Conservation (phyloP, 441 rosid genomes). For the Cnidoscolus chayamansa region DNA sequence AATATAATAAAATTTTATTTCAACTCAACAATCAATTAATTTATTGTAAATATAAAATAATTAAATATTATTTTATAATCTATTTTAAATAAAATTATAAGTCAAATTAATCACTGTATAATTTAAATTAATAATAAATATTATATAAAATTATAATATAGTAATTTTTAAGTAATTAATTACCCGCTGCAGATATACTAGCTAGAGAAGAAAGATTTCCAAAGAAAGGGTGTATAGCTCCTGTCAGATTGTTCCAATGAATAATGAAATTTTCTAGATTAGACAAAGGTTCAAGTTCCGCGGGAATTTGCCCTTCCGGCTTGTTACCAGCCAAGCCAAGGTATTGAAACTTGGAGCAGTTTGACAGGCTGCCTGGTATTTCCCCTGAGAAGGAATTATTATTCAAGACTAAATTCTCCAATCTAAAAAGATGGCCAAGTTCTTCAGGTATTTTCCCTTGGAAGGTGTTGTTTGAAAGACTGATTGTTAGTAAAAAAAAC, state of each 20-base stretch:
- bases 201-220: constrained; percentile 2
- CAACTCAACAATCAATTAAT: too few relatives aligned
- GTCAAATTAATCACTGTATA: too few relatives aligned
- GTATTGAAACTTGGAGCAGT: not conserved
- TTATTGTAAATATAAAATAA: too few relatives aligned
- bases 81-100: too few relatives aligned
- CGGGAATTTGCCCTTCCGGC: not conserved
- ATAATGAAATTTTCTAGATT: not conserved
- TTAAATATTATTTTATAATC: too few relatives aligned
- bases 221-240: not conserved
- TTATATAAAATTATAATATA: too few relatives aligned
- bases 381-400: not conserved
- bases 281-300: not conserved
- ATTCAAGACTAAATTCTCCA: not conserved
- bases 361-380: not conserved
- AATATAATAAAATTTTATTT: too few relatives aligned
- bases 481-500: not conserved
- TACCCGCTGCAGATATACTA: not conserved
- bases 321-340: not conserved
- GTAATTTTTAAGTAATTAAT: not conserved
- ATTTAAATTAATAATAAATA: too few relatives aligned
- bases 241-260: not conserved
- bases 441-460: not conserved
- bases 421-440: not conserved
- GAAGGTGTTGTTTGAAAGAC: constrained; percentile 1